phyloP scores from a whole-genome alignment of 2,329 filamentous ascomycete genomes.

The Tolypocladium sp. region DNA sequence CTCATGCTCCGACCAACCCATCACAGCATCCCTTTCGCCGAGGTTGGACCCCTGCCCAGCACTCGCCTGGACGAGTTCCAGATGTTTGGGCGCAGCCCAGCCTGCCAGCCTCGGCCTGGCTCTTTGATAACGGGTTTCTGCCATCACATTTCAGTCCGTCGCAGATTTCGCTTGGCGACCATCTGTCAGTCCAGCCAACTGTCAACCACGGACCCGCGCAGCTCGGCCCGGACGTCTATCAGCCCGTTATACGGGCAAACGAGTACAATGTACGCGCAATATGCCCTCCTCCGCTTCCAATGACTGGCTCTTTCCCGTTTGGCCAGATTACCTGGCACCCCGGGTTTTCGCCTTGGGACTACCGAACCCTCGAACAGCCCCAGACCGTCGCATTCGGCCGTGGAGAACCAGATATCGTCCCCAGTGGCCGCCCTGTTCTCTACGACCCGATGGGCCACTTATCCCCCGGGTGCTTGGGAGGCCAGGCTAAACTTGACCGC shows the following conservation, averaged over 20 bases:
- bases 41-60: not conserved
- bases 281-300: conserved; percentile 23
- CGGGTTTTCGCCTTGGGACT: conserved; percentile 5
- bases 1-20: conserved; percentile 7
- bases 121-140: not conserved
- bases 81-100: not conserved
- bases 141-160: not conserved
- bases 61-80: not conserved
- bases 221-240: conserved; percentile 13
- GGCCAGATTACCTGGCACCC: conserved; percentile 15
- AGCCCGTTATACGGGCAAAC: conserved; percentile 23
- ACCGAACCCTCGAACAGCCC: conserved; percentile 1
- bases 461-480: not conserved
- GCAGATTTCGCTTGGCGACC: not conserved
- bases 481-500: not conserved
- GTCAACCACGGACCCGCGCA: conserved; percentile 8
- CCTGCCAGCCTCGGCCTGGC: not conserved
- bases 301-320: conserved; percentile 19
- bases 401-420: not conserved
- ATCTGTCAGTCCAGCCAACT: conserved; percentile 3
- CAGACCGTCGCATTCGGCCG: not conserved
- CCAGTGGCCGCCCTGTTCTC: not conserved
- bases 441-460: not conserved
- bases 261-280: conserved; percentile 29
- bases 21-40: not conserved